Percentiles rank a stretch among this genome's conserved stretches.
Evolutionary conservation across 306 rosid genomes (phyloP).

Genomic region (Senna siamea): DNA sequence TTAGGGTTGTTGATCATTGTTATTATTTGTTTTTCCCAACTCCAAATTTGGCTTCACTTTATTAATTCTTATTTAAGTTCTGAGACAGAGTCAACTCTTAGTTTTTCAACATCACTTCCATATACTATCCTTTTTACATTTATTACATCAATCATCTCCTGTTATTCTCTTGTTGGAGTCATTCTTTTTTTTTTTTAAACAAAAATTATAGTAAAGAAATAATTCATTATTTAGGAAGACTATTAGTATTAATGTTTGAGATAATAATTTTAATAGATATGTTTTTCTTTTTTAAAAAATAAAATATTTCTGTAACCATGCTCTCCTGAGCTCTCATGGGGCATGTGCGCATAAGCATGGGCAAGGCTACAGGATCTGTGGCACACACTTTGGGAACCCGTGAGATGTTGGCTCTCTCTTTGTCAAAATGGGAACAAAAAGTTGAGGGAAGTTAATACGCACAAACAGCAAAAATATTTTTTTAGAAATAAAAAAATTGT

Average conservation of each 20-base stretch:
- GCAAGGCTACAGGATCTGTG: conserved; percentile 50
- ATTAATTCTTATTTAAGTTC: background rate
- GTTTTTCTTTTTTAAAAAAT: too few species aligned
- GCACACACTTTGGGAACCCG: conserved; percentile 33
- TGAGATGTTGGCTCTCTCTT: conserved; percentile 42
- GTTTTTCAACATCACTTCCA: background rate
- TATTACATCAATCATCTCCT: background rate
- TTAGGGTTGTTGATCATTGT: conserved; percentile 44
- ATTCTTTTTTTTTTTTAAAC: too few species aligned
- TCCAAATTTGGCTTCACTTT: conserved; percentile 35
- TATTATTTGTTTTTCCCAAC: conserved; percentile 33
- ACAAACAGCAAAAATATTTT: background rate
- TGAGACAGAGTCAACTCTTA: background rate
- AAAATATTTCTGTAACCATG: too few species aligned
- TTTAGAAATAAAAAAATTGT: background rate
- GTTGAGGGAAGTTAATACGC: conserved; percentile 25
- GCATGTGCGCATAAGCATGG: conserved; percentile 63
- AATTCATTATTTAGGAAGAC: too few species aligned
- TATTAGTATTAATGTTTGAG: background rate
- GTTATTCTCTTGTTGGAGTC: too few species aligned
- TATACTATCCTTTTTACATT: background rate
- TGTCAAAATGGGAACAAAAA: conserved; percentile 38
- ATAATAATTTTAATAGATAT: too few species aligned
- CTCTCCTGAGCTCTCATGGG: background rate
- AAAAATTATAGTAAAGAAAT: too few species aligned